These are phyloP conservation scores for Lichtheimia hyalospora DNA, from an alignment of 371 early-diverging fungal species.

Conservation along the genomic window DNA sequence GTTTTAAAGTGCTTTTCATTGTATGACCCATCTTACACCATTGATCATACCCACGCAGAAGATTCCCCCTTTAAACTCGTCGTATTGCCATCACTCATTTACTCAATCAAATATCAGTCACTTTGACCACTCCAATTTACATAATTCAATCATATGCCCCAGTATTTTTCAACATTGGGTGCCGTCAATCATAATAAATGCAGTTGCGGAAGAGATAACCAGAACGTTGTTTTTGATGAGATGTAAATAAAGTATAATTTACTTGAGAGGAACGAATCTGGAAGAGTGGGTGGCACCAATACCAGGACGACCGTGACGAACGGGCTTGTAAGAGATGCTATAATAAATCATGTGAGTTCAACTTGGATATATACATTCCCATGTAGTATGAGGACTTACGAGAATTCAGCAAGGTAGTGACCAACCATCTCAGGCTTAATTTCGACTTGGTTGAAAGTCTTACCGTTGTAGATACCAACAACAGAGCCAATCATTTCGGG, in stretches of 20 bases:
- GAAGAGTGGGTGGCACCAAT: slow-evolving; percentile 98
- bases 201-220: background rate
- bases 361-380: background rate
- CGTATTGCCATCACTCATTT: no score
- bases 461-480: slow-evolving; percentile 99
- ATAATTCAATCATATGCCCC: no score
- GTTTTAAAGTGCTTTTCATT: no score
- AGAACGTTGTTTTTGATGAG: no score
- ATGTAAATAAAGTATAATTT: slow-evolving; percentile 24
- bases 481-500: slow-evolving; percentile 99
- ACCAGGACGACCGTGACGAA: slow-evolving; percentile 99
- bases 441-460: slow-evolving; percentile 99
- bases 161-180: no score
- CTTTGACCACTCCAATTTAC: no score
- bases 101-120: no score
- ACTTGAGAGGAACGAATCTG: slow-evolving; percentile 86
- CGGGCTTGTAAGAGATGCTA: slow-evolving; percentile 94
- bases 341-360: background rate
- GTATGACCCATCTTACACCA: no score
- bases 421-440: slow-evolving; percentile 99
- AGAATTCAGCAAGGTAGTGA: slow-evolving; percentile 96
- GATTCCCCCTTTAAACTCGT: no score
- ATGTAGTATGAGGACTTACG: slow-evolving; percentile 24
- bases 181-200: no score
- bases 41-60: no score